phyloP scores from a whole-genome alignment of 2,329 filamentous ascomycete species.

The Colletotrichum sp. region DNA sequence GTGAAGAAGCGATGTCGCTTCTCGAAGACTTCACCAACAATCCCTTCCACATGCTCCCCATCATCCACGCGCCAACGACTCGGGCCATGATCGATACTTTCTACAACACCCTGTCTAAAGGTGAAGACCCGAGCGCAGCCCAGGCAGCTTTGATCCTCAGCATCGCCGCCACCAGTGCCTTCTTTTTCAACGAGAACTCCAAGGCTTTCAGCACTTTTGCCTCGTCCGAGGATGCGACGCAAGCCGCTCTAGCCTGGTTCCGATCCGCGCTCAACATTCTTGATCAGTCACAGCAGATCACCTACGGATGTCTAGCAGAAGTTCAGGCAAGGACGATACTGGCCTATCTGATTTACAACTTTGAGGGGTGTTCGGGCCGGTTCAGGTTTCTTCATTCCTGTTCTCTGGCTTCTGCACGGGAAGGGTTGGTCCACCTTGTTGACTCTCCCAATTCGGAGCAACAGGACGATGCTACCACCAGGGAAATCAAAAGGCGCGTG shows the following conservation, averaged over 20 bases:
- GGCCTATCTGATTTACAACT: conserved; percentile 41
- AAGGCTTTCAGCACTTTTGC: not conserved
- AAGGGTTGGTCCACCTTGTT: conserved; percentile 42
- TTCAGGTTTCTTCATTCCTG: conserved; percentile 34
- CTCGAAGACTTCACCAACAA: conserved; percentile 31
- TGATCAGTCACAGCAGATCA: conserved; percentile 37
- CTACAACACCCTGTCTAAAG: conserved; percentile 22
- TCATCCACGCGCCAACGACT: conserved; percentile 29
- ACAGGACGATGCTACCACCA: conserved; percentile 26
- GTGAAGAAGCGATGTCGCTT: conserved; percentile 28
- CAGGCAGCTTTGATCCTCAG: conserved; percentile 29
- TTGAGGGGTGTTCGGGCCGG: conserved; percentile 39
- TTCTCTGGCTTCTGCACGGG: conserved; percentile 24
- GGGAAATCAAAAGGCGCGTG: conserved; percentile 44
- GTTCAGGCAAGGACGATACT: conserved; percentile 43
- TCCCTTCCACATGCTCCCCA: conserved; percentile 28
- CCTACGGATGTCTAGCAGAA: conserved; percentile 34
- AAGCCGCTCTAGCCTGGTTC: conserved; percentile 31
- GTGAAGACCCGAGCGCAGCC: conserved; percentile 19
- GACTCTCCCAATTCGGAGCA: conserved; percentile 35
- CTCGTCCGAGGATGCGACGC: not conserved
- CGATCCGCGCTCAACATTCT: conserved; percentile 39
- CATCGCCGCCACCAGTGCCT: conserved; percentile 32
- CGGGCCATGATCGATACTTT: conserved; percentile 22
- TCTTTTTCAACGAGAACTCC: conserved; percentile 27